phyloP scores from a whole-genome alignment of 768 basidiomycete genomes.

The Tephrocybe sp. region DNA sequence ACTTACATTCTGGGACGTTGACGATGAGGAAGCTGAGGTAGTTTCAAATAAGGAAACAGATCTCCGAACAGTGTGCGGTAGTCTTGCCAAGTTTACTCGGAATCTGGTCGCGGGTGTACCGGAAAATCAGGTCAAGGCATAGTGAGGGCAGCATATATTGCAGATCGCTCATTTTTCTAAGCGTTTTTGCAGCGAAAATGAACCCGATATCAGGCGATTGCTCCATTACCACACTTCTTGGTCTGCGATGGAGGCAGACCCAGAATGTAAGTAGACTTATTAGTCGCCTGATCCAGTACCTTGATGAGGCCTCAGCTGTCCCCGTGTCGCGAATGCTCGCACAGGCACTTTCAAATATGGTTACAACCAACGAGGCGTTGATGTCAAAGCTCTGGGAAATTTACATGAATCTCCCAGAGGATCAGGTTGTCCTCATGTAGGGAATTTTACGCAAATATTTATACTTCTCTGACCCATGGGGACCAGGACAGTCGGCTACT shows the following conservation, averaged over 20 bases:
- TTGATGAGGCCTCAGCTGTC: slow-evolving; percentile 44
- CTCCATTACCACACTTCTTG: slow-evolving; percentile 79
- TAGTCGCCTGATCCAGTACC: neutral
- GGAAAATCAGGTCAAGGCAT: slow-evolving; percentile 69
- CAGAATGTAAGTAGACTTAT: slow-evolving; percentile 43
- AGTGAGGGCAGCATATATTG: slow-evolving; percentile 48
- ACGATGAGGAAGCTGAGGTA: slow-evolving; percentile 34
- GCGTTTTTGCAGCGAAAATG: slow-evolving; percentile 54
- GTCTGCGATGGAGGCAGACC: slow-evolving; percentile 58
- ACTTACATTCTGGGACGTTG: slow-evolving; percentile 51
- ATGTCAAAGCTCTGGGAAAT: slow-evolving; percentile 60
- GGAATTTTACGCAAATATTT: slow-evolving; percentile 12
- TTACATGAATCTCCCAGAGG: slow-evolving; percentile 69
- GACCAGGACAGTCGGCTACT: slow-evolving; percentile 52
- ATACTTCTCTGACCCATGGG: slow-evolving; percentile 17
- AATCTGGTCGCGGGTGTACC: slow-evolving; percentile 80
- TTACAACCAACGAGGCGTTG: slow-evolving; percentile 69
- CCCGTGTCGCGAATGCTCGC: slow-evolving; percentile 64
- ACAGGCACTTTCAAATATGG: slow-evolving; percentile 82
- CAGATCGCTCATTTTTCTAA: slow-evolving; percentile 3
- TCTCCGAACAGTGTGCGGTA: slow-evolving; percentile 43
- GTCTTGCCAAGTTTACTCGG: slow-evolving; percentile 75
- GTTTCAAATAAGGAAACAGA: slow-evolving; percentile 29
- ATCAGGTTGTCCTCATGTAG: slow-evolving; percentile 76
- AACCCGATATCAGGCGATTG: slow-evolving; percentile 65